Evolutionary conservation across 495 filamentous ascomycete species (phyloP), one percentile per base, ranked within the genome.

Genomic region (Hypoxylon rickii): DNA sequence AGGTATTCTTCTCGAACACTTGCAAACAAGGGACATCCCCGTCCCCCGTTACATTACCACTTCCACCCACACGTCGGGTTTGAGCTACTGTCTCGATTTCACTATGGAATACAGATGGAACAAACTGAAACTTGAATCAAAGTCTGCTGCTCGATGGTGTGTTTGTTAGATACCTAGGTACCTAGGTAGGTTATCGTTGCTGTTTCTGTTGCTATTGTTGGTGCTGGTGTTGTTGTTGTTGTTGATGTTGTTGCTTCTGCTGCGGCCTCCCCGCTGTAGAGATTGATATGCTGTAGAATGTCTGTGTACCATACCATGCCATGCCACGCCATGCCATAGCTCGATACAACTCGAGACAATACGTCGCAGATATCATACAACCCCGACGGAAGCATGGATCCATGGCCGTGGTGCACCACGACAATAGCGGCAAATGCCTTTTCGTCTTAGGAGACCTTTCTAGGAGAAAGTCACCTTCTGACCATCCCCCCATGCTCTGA

Each of bases 71-170:
- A 62, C 43, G 37, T 43, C 34, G 46, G 58, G 41, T 62, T 62
- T 56, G 43, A 31, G 29, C 51, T 48, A n/a, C 37, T 62, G 58
- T 62, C 58, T 62, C 52, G 52, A 62, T 57, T 62, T 47, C 57
- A 52, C 52, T 42, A 48, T 26, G 26, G 40, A 51, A 52, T 31
- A 41, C 45, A 38, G 34, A 43, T 51, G 42, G 58, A 61, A 61
- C n/a, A 61, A 61, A 45, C 40, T 55, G 51, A 61, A 61, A 61
- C 58, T 7, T 3, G 5, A n/a, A 12, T n/a, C 4, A 34, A n/a
- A 12, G 8, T 34, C 10, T 11, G 5, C 32, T n/a, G 32, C 13
- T 3, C 32, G 32, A n/a, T n/a, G 32, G 3, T 34, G 32, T n/a
- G n/a, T n/a, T n/a, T n/a, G n/a, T n/a, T n/a, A n/a, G n/a, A n/a